phyloP scores from a whole-genome alignment of 352 stramenopile genomes.

The Phytophthora boehmeriae region DNA sequence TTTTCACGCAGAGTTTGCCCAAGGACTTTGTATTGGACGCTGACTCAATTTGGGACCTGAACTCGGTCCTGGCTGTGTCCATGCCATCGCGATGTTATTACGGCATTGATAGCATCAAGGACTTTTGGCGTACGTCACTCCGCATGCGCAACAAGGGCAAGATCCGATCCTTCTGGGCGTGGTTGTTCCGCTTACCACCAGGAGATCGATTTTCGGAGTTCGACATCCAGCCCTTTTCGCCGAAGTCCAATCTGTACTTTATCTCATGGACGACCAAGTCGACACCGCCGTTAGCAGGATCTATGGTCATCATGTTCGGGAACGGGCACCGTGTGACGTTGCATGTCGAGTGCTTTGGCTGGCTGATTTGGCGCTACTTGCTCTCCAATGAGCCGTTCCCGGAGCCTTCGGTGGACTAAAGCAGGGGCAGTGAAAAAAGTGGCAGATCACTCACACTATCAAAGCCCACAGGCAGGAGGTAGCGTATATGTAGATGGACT shows the following conservation, averaged over 20 bases:
- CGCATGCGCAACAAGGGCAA: slow-evolving; percentile 90
- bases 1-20: slow-evolving; percentile 84
- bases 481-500: slow-evolving; percentile 3
- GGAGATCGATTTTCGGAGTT: slow-evolving; percentile 82
- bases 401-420: slow-evolving; percentile 59
- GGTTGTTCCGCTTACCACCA: slow-evolving; percentile 77
- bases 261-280: slow-evolving; percentile 88
- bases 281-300: slow-evolving; percentile 64
- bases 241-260: slow-evolving; percentile 79
- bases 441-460: slow-evolving; percentile 1
- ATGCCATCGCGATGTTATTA: slow-evolving; percentile 89
- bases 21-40: slow-evolving; percentile 88
- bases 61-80: slow-evolving; percentile 83
- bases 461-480: not conserved
- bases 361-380: slow-evolving; percentile 87
- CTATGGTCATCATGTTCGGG: slow-evolving; percentile 88
- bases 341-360: slow-evolving; percentile 86
- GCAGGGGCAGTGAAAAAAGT: not conserved
- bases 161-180: slow-evolving; percentile 87
- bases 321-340: slow-evolving; percentile 83
- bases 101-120: slow-evolving; percentile 87
- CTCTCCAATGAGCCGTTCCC: slow-evolving; percentile 85
- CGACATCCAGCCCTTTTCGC: slow-evolving; percentile 75
- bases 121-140: slow-evolving; percentile 85
- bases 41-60: slow-evolving; percentile 86